Conservation (phyloP, 2,329 filamentous ascomycete species). For the Calonectria leucothoes region DNA sequence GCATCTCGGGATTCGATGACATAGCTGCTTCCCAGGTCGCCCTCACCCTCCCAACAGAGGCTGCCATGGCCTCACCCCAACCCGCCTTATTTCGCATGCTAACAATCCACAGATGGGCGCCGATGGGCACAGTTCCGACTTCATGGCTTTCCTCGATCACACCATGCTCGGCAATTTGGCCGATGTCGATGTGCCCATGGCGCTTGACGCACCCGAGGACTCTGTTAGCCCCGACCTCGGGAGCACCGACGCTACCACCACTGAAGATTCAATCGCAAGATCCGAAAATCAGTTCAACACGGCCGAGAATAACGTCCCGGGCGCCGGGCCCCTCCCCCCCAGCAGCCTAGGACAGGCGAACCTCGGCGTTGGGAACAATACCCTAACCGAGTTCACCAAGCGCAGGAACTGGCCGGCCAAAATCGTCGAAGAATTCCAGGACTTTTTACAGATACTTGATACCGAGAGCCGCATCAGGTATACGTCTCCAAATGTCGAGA, state of each 20-base stretch:
- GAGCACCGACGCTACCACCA: constrained; percentile 31
- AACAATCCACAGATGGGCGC: constrained; percentile 39
- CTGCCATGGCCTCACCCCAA: constrained; percentile 20
- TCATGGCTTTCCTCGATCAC: constrained; percentile 59
- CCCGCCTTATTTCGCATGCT: constrained; percentile 27
- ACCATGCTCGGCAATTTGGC: constrained; percentile 52
- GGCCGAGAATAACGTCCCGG: constrained; percentile 52
- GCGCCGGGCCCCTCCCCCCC: constrained; percentile 56
- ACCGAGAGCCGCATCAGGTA: constrained; percentile 87
- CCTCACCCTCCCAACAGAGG: constrained; percentile 27
- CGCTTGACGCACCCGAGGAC: constrained; percentile 52
- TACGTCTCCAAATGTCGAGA: constrained; percentile 81
- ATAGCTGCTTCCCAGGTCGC: constrained; percentile 41
- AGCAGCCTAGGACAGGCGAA: constrained; percentile 49
- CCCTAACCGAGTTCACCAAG: constrained; percentile 70
- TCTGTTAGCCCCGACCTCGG: constrained; percentile 36
- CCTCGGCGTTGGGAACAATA: constrained; percentile 51
- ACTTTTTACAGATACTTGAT: constrained; percentile 89
- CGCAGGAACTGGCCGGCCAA: constrained; percentile 85
- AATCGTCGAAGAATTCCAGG: constrained; percentile 89
- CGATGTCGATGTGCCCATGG: constrained; percentile 58
- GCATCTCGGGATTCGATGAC: constrained; percentile 43
- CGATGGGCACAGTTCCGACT: constrained; percentile 48
- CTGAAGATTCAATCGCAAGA: constrained; percentile 45
- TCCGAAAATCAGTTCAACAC: constrained; percentile 50